phyloP scores from a whole-genome alignment of 768 basidiomycete genomes.

The Leccinum olivaceopallidum region DNA sequence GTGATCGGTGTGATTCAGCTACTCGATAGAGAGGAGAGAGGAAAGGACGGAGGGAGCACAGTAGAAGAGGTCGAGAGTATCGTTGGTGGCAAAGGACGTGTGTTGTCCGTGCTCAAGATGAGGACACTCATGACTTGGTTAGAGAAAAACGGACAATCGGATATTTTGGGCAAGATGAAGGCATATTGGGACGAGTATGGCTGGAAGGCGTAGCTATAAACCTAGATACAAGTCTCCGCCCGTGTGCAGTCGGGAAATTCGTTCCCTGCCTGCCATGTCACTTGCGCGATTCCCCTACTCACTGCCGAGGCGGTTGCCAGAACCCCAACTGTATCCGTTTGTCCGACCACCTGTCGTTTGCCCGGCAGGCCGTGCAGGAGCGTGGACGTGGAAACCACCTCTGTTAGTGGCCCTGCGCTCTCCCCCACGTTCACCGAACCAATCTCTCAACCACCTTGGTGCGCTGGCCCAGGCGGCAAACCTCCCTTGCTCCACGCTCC shows the following conservation, averaged over 20 bases:
- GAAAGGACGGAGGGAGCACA: constrained; percentile 57
- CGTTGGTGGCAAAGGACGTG: constrained; percentile 63
- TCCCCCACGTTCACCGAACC: constrained; percentile 44
- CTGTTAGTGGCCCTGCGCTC: constrained; percentile 38
- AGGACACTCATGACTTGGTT: constrained; percentile 84
- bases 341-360: constrained; percentile 18
- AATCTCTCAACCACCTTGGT: constrained; percentile 56
- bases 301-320: constrained; percentile 50
- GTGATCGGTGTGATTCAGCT: constrained; percentile 88
- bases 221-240: background rate
- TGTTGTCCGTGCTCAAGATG: constrained; percentile 83
- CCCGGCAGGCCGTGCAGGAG: constrained; percentile 45
- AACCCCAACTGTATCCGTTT: constrained; percentile 52
- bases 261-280: background rate
- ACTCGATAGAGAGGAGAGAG: constrained; percentile 64
- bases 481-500: constrained; percentile 38
- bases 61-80: constrained; percentile 80
- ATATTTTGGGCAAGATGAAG: constrained; percentile 70
- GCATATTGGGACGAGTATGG: constrained; percentile 50
- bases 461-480: constrained; percentile 47
- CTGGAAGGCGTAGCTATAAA: constrained; percentile 24
- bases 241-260: too few species aligned
- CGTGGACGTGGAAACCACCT: constrained; percentile 56
- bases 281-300: constrained; percentile 9
- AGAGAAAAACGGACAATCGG: constrained; percentile 60